A percentile compares a stretch with the other conserved stretches of the same genome.
phyloP scores from a whole-genome alignment of 768 basidiomycete genomes.

The Dentipellis fragilis region DNA sequence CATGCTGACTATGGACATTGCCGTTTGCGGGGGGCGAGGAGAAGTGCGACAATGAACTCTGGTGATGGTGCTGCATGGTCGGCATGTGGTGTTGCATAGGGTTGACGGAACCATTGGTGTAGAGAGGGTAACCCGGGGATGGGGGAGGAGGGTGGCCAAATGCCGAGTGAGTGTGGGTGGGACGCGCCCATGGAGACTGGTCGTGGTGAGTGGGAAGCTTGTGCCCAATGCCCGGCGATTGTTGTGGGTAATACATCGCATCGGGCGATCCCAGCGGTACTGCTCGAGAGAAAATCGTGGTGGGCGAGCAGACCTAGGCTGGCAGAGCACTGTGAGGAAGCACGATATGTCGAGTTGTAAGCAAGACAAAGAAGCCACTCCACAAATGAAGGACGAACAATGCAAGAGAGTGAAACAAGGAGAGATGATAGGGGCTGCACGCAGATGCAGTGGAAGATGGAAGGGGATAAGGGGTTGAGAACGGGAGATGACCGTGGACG shows the following conservation, averaged over 20 bases:
- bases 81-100: slow-evolving; percentile 31
- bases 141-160: slow-evolving; percentile 47
- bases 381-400: not conserved
- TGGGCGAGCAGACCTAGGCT: not conserved
- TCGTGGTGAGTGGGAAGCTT: slow-evolving; percentile 70
- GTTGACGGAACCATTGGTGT: slow-evolving; percentile 48
- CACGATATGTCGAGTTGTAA: not conserved
- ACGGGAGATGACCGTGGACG: not conserved
- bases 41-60: slow-evolving; percentile 71
- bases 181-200: slow-evolving; percentile 61
- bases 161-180: slow-evolving; percentile 31
- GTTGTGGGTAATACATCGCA: slow-evolving; percentile 80
- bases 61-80: slow-evolving; percentile 67
- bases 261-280: slow-evolving; percentile 17
- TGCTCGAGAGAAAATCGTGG: slow-evolving; percentile 1
- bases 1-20: slow-evolving; percentile 12
- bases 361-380: not conserved
- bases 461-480: not conserved
- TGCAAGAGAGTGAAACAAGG: not conserved
- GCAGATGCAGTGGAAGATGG: not conserved
- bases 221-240: slow-evolving; percentile 72
- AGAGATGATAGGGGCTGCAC: not conserved
- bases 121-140: slow-evolving; percentile 68
- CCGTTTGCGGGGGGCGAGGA: slow-evolving; percentile 59
- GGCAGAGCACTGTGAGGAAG: not conserved